phyloP scores from a whole-genome alignment of 208 protist species.

The Balamuthia mandrillaris region DNA sequence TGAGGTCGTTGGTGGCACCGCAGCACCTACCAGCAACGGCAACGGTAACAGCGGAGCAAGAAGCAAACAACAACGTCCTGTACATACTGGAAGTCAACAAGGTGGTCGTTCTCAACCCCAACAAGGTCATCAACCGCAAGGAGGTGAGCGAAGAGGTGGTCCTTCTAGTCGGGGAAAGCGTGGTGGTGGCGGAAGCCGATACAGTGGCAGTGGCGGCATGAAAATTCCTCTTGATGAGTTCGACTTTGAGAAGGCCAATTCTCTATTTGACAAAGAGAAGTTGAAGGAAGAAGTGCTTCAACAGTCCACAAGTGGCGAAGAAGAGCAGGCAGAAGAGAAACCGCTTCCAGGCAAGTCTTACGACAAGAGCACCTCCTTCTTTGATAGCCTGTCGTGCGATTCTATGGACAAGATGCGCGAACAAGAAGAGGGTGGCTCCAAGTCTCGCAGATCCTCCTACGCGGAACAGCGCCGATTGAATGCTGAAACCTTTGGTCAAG shows the following conservation, averaged over 20 bases:
- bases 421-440: neutral
- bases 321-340: too few relatives aligned
- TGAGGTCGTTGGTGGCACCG: too few relatives aligned
- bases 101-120: neutral
- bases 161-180: neutral
- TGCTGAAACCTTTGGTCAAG: slow-evolving; percentile 14
- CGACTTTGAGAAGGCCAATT: slow-evolving; percentile 26
- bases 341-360: neutral
- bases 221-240: slow-evolving; percentile 7
- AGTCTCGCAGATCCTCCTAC: neutral
- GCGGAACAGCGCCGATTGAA: slow-evolving; percentile 6
- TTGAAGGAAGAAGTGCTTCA: slow-evolving; percentile 16
- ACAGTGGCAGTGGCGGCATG: neutral
- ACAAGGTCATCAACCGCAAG: neutral
- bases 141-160: neutral
- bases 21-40: neutral
- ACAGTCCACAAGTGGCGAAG: too few relatives aligned
- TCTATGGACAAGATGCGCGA: neutral
- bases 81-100: neutral
- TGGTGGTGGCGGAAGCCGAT: neutral
- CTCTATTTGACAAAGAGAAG: slow-evolving; percentile 21
- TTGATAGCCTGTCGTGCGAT: slow-evolving; percentile 17
- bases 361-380: slow-evolving; percentile 15
- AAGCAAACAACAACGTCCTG: neutral
- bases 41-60: neutral